Evolutionary conservation across 441 rosid species (phyloP), one percentile per base, ranked within the genome.

Genomic region (Monsonia emarginata): DNA sequence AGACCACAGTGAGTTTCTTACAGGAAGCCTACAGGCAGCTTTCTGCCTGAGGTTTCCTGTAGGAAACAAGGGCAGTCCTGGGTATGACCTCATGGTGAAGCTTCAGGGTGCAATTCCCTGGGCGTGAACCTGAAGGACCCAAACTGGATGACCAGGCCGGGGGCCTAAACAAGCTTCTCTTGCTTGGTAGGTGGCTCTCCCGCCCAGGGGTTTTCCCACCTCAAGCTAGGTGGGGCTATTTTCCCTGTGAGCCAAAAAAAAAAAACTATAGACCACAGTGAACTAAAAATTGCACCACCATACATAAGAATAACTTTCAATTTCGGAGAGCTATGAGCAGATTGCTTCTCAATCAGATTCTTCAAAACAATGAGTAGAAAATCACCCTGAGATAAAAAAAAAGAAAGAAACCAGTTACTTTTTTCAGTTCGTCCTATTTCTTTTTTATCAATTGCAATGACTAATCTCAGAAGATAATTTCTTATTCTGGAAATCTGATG

Each of bases 261-360:
- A n/a, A n/a, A n/a, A 52, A 19, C 59, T 59, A 48, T n/a, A 42
- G 50, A 61, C 57, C 62, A 52, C 30, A 38, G 63, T 42, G 56
- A 73, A 28, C 61, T n/a, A 69, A 31, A 64, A 31, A 68, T n/a
- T 24, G 30, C 14, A 65, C 68, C 70, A 69, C 72, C 72, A 64
- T 84, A 93, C 98, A 90, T 90, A 42, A 93, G 88, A 81, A 93
- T 85, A 70, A 93, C 87, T 85, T 90, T 93, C 74, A 90, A 82
- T 72, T 79, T 84, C 63, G 80, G 74, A 64, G 69, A 71, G 61
- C 77, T 54, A 58, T 82, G 71, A 65, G 82, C 79, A 71, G 86
- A 73, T 79, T 86, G 91, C 83, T 86, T 86, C 78, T 93, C 96
- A 73, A 93, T 78, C 80, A 93, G 80, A 74, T 83, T 86, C 90